phyloP scores from a whole-genome alignment of 257 asterid species.

The Orobanche coerulescens region DNA sequence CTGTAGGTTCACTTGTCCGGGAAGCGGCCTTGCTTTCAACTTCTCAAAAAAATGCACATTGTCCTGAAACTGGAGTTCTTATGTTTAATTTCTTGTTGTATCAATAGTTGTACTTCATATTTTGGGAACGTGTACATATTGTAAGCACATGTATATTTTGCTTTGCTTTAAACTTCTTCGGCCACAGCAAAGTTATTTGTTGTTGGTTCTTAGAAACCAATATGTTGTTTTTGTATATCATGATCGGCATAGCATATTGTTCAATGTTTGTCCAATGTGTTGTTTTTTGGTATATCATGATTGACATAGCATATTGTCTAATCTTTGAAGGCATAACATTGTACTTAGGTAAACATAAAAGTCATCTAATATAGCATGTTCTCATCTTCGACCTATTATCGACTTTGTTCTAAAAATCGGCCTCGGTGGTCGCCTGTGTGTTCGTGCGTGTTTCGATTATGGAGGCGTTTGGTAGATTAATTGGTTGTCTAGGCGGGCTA shows the following conservation, averaged over 20 bases:
- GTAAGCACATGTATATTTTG: conserved; percentile 19
- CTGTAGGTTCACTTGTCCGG: conserved; percentile 21
- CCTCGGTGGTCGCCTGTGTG: too few species aligned
- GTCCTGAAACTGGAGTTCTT: conserved; percentile 27
- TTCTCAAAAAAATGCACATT: conserved; percentile 13
- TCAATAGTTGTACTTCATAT: conserved; percentile 21
- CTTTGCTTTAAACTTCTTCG: neutral
- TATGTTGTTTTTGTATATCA: neutral
- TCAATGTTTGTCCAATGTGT: too few species aligned
- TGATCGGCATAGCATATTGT: neutral
- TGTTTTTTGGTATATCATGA: too few species aligned
- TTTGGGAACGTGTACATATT: conserved; percentile 36
- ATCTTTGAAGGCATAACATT: too few species aligned
- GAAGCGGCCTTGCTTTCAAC: conserved; percentile 29
- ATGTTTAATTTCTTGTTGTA: conserved; percentile 32
- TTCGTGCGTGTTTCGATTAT: too few species aligned
- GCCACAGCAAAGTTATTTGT: neutral
- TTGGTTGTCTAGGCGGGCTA: too few species aligned
- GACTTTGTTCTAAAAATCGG: too few species aligned
- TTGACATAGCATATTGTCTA: too few species aligned
- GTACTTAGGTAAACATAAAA: too few species aligned
- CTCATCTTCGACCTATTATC: too few species aligned
- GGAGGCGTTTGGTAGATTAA: too few species aligned
- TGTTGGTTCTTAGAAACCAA: conserved; percentile 1
- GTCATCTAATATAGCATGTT: too few species aligned